These are phyloP conservation scores for Mycena galericulata DNA, from an alignment of 768 basidiomycete genomes.

Conservation along the genomic window DNA sequence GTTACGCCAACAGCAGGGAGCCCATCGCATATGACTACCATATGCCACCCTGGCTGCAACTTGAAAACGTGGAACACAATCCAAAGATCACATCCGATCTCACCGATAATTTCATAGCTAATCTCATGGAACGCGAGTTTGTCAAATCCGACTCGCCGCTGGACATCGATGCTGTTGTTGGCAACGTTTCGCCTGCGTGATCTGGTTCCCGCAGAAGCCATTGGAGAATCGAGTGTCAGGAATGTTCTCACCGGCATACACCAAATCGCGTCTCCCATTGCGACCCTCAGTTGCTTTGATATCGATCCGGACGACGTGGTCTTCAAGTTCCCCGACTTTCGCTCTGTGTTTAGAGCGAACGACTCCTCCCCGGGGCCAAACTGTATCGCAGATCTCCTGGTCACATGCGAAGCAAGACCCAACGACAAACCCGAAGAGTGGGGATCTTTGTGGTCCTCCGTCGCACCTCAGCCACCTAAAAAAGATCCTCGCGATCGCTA, in stretches of 20 bases:
- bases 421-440: neutral
- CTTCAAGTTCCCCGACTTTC: neutral
- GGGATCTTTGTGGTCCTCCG: neutral
- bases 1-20: neutral
- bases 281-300: conserved; percentile 18
- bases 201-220: neutral
- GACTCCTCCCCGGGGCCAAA: neutral
- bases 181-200: neutral
- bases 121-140: neutral
- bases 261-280: neutral
- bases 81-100: neutral
- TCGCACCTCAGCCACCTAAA: neutral
- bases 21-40: conserved; percentile 22
- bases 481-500: neutral
- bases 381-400: neutral
- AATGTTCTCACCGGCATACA: neutral
- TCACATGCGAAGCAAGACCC: neutral
- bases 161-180: neutral
- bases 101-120: neutral
- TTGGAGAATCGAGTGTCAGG: neutral
- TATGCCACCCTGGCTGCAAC: conserved; percentile 12
- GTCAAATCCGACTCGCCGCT: neutral
- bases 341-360: neutral
- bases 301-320: neutral
- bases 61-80: neutral